phyloP scores from a whole-genome alignment of 2,329 filamentous ascomycete genomes.

The Kalaharituber pfeilii region DNA sequence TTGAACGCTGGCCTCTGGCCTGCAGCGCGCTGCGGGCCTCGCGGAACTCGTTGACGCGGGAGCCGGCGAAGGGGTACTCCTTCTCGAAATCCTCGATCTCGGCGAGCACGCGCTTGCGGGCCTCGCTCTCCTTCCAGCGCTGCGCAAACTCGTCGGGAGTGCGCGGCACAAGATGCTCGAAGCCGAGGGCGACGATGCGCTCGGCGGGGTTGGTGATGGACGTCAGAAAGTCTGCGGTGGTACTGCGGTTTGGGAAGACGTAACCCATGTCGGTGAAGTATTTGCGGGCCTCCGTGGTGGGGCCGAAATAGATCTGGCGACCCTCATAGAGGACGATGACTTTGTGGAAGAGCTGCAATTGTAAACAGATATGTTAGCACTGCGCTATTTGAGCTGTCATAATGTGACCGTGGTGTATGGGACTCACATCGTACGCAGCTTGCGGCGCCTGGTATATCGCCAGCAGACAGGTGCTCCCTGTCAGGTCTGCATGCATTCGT shows the following conservation, averaged over 20 bases:
- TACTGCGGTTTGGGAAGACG: constrained; percentile 38
- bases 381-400: too few relatives aligned
- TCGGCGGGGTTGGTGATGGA: constrained; percentile 57
- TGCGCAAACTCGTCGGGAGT: constrained; percentile 50
- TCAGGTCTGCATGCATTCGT: constrained; percentile 58
- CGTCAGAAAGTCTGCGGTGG: constrained; percentile 62
- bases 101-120: constrained; percentile 41
- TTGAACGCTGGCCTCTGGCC: constrained; percentile 48
- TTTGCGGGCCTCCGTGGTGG: constrained; percentile 40
- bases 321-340: constrained; percentile 61
- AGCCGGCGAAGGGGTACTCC: neutral
- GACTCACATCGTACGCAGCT: constrained; percentile 33
- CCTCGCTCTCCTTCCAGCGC: constrained; percentile 45
- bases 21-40: constrained; percentile 47
- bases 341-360: too few relatives aligned
- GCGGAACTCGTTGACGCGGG: constrained; percentile 35
- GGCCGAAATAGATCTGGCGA: constrained; percentile 50
- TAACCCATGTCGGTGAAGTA: constrained; percentile 53
- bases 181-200: constrained; percentile 48
- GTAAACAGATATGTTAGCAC: too few relatives aligned
- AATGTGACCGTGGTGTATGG: too few relatives aligned
- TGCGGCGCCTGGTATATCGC: constrained; percentile 49
- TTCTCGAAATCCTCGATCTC: constrained; percentile 43
- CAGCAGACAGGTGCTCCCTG: constrained; percentile 50
- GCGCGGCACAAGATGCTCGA: constrained; percentile 48